phyloP scores from a whole-genome alignment of 1,284 basidiomycete genomes.

The Hymenochaete sp. region DNA sequence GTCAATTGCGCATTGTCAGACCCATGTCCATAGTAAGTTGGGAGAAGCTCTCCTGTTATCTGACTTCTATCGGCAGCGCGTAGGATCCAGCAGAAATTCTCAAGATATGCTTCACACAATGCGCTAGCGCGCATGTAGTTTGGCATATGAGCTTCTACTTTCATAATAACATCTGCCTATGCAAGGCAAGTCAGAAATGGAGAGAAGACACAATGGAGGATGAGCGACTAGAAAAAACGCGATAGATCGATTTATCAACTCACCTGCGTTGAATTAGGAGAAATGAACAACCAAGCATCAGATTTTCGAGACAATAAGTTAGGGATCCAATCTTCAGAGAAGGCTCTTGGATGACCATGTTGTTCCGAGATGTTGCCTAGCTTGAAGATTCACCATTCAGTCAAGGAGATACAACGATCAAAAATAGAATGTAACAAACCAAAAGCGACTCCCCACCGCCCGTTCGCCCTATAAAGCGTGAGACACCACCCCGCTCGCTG shows the following conservation, averaged over 20 bases:
- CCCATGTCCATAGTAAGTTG: constrained; percentile 7
- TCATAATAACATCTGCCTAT: constrained; percentile 9
- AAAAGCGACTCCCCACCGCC: constrained; percentile 47
- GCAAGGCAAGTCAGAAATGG: no score
- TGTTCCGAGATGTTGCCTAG: constrained; percentile 7
- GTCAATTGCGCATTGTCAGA: neutral
- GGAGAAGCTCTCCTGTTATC: constrained; percentile 45
- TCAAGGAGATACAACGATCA: neutral
- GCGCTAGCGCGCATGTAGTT: constrained; percentile 33
- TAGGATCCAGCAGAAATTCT: constrained; percentile 53
- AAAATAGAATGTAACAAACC: neutral
- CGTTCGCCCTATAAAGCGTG: constrained; percentile 56
- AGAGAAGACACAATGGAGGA: no score
- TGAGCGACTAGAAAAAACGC: no score
- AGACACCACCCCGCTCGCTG: constrained; percentile 44
- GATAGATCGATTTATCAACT: no score
- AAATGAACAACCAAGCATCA: constrained; percentile 13
- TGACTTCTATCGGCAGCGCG: constrained; percentile 41
- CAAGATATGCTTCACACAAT: constrained; percentile 44
- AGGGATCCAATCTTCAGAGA: constrained; percentile 9
- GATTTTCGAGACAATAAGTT: constrained; percentile 8
- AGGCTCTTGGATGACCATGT: neutral
- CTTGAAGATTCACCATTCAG: constrained; percentile 5
- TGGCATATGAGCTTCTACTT: constrained; percentile 13
- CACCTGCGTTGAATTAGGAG: constrained; percentile 4